Base-by-base conservation (phyloP, 768 basidiomycete species). In the Daedaleopsis nitida region DNA sequence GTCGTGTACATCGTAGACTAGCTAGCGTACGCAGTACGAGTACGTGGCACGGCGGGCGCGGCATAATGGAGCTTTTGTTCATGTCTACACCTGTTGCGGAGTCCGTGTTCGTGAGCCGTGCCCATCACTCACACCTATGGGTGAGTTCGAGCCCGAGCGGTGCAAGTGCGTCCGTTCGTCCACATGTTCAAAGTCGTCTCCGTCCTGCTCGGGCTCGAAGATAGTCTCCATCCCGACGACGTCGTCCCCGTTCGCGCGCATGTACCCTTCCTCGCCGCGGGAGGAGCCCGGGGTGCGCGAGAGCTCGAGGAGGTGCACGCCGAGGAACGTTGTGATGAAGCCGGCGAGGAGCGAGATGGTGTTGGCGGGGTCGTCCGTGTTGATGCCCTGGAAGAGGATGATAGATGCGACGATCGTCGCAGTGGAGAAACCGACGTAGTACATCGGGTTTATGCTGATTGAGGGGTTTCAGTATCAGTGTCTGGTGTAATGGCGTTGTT, bases 361-460 rank as follows among this genome's bases (percentile, higher is more conserved):
- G 72, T 94, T 92, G 24, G 84, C 82, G 14, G 84, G 87, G 60
- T 86, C 52, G 53, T 60, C 37, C 35, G 38, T 55, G 47, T 98
- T 94, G 80, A 98, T 90, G 0, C 97, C 97, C 79, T 95, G 91
- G 83, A 98, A 98, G 62, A 99, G 84, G 68, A 99, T 96, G 61
- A 97, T 83, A 62, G 94, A 97, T 0, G 97, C 94, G 45, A 97
- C 81, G 70, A 96, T 90, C 48, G 96, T 98, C 7, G 90, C 89
- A 3, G 92, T 91, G n/a, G 94, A 93, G 78, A 99, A 99, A 73
- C 92, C 89, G 74, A 98, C 96, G 70, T 95, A 98, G 77, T 98
- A 98, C 80, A 97, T 90, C 0, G 96, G 96, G 73, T 98, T 98
- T 54, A 98, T 96, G 51, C 94, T 96, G 57, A 19, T 21, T 3